Percentiles rank a stretch among this genome's conserved stretches.
These are phyloP conservation scores for Calvatia gigantea DNA, from an alignment of 768 basidiomycete species.

Conservation along the genomic window DNA sequence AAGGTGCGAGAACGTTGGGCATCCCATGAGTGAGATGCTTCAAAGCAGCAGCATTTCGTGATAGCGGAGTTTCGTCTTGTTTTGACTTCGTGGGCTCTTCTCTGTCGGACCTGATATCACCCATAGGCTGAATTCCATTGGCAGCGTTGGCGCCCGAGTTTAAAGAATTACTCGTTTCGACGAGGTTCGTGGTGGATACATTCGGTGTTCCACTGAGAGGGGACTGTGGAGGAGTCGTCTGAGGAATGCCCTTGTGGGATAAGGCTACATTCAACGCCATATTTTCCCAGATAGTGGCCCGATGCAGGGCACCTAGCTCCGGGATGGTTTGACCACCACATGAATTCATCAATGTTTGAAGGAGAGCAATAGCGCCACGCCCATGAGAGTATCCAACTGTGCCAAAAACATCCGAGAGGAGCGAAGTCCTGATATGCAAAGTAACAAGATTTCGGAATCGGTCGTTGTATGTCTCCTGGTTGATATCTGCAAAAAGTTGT, in stretches of 20 bases:
- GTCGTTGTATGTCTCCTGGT: slow-evolving; percentile 49
- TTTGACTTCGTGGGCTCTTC: slow-evolving; percentile 15
- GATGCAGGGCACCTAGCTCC: slow-evolving; percentile 77
- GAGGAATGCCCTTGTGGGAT: slow-evolving; percentile 49
- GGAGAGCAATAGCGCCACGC: slow-evolving; percentile 66
- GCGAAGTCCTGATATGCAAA: slow-evolving; percentile 73
- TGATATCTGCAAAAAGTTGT: slow-evolving; percentile 33
- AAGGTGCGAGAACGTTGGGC: slow-evolving; percentile 70
- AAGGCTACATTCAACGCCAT: slow-evolving; percentile 67
- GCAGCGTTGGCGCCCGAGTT: slow-evolving; percentile 17
- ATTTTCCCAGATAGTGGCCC: slow-evolving; percentile 84
- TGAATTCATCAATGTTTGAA: slow-evolving; percentile 69
- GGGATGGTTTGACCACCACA: slow-evolving; percentile 60
- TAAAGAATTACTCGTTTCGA: slow-evolving; percentile 21
- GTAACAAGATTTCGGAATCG: slow-evolving; percentile 71
- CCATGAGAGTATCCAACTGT: slow-evolving; percentile 81
- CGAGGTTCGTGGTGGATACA: slow-evolving; percentile 37
- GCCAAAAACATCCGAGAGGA: slow-evolving; percentile 85
- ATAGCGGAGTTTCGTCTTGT: slow-evolving; percentile 40
- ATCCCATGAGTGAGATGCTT: slow-evolving; percentile 79
- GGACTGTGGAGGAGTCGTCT: slow-evolving; percentile 38
- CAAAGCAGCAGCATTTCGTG: slow-evolving; percentile 71
- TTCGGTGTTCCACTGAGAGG: slow-evolving; percentile 48
- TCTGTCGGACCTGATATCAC: neutral
- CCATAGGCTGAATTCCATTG: slow-evolving; percentile 25